Percentiles rank a stretch among this genome's conserved stretches.
Evolutionary conservation across 345 rosid genomes (phyloP).

Genomic region (Corchorus capsularis): DNA sequence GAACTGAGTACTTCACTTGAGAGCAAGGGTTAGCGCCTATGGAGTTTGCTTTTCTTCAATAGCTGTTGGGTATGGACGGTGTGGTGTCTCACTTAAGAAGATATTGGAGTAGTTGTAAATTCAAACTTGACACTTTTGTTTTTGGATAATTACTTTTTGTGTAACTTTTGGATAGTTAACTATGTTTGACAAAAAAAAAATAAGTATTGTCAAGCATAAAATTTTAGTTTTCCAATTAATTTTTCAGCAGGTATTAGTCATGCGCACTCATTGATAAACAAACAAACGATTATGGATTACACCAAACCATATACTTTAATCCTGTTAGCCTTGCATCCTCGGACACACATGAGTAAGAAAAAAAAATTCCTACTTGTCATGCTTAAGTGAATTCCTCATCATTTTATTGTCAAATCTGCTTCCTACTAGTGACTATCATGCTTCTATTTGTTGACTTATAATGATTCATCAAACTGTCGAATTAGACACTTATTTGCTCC

Average conservation of each 20-base stretch:
- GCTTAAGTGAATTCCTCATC: conserved; percentile 19
- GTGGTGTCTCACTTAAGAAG: no score
- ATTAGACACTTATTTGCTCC: conserved; percentile 25
- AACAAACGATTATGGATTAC: conserved; percentile 21
- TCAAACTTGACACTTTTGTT: no score
- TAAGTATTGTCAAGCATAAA: conserved; percentile 30
- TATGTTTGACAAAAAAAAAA: no score
- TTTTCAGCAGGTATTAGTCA: conserved; percentile 13
- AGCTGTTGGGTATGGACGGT: no score
- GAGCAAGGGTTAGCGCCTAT: no score
- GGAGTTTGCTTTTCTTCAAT: no score
- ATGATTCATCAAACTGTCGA: conserved; percentile 31
- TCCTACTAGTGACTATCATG: conserved; percentile 5
- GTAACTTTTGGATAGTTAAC: no score
- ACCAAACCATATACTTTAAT: conserved; percentile 12
- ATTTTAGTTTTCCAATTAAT: neutral
- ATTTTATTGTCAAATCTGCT: conserved; percentile 1
- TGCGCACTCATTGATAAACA: conserved; percentile 20
- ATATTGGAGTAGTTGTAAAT: no score
- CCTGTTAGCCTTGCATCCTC: neutral
- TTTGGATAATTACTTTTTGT: no score
- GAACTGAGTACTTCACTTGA: no score
- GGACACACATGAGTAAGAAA: neutral
- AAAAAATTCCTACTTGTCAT: conserved; percentile 4
- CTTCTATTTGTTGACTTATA: conserved; percentile 25